These are phyloP conservation scores for Acrodontium crateriforme DNA, from an alignment of 2,329 filamentous ascomycete species.

Conservation along the genomic window DNA sequence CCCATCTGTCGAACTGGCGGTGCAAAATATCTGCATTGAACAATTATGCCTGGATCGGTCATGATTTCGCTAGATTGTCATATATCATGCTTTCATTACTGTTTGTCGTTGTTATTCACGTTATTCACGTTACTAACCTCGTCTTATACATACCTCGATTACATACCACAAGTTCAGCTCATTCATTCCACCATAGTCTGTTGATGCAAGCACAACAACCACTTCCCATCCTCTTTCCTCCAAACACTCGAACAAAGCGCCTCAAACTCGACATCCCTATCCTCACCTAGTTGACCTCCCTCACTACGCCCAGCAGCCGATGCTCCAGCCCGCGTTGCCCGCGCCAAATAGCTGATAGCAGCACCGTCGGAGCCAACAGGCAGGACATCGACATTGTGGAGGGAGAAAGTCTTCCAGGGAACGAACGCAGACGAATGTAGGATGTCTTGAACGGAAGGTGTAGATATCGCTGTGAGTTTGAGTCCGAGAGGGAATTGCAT, in stretches of 20 bases:
- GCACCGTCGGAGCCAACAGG: conserved; percentile 14
- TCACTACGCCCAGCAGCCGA: too few species aligned
- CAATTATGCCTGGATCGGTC: too few species aligned
- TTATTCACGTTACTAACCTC: too few species aligned
- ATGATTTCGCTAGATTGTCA: too few species aligned
- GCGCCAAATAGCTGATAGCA: conserved; percentile 15
- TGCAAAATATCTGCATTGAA: too few species aligned
- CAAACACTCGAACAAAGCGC: conserved; percentile 18
- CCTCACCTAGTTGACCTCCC: conserved; percentile 8
- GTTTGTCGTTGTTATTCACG: too few species aligned
- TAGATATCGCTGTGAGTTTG: conserved; percentile 14
- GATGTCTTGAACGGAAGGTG: conserved; percentile 15
- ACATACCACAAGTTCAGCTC: too few species aligned
- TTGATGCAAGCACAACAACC: conserved; percentile 18
- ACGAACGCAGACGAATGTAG: conserved; percentile 15
- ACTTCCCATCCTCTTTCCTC: conserved; percentile 14
- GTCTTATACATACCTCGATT: too few species aligned
- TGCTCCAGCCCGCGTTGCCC: conserved; percentile 11
- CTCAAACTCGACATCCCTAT: conserved; percentile 15
- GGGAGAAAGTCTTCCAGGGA: conserved; percentile 16
- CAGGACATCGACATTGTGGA: conserved; percentile 16
- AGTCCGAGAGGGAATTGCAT: conserved; percentile 16
- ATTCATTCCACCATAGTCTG: conserved; percentile 13
- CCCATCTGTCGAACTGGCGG: too few species aligned
- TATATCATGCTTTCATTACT: too few species aligned